phyloP scores from a whole-genome alignment of 768 basidiomycete species.

The Panaeolus cyanescens region DNA sequence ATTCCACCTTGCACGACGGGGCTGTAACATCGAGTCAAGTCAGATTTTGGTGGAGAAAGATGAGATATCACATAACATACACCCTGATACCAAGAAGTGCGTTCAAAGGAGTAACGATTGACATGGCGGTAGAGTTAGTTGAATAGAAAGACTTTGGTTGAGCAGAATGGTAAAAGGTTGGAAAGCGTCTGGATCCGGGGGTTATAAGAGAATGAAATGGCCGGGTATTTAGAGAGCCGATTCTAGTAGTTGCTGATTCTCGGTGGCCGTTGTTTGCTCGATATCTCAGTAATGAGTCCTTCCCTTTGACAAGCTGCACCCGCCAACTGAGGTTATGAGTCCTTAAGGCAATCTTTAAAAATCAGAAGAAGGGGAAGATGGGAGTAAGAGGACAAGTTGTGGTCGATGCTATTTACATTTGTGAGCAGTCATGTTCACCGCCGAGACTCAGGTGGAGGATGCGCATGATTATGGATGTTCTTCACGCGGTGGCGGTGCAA shows the following conservation, averaged over 20 bases:
- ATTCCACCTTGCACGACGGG: slow-evolving; percentile 88
- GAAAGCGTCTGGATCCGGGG: neutral
- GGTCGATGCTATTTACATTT: neutral
- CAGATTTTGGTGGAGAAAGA: slow-evolving; percentile 1
- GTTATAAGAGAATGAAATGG: neutral
- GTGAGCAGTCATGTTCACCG: neutral
- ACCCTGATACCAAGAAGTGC: slow-evolving; percentile 66
- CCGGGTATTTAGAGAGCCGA: slow-evolving; percentile 1
- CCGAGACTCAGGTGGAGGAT: neutral
- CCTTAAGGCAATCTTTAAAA: neutral
- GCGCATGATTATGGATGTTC: neutral
- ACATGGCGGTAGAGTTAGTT: slow-evolving; percentile 22
- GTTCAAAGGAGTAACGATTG: slow-evolving; percentile 58
- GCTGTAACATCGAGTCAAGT: slow-evolving; percentile 32
- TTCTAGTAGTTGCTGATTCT: neutral
- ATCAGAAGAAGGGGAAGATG: neutral
- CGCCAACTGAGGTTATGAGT: neutral
- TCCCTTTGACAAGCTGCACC: neutral
- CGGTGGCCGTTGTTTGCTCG: neutral
- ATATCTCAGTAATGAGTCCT: neutral
- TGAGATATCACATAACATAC: slow-evolving; percentile 38
- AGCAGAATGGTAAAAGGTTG: neutral
- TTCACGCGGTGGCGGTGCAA: neutral
- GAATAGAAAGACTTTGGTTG: neutral
- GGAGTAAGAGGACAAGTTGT: neutral